phyloP scores from a whole-genome alignment of 2,329 filamentous ascomycete species.

The Alternaria sp. region DNA sequence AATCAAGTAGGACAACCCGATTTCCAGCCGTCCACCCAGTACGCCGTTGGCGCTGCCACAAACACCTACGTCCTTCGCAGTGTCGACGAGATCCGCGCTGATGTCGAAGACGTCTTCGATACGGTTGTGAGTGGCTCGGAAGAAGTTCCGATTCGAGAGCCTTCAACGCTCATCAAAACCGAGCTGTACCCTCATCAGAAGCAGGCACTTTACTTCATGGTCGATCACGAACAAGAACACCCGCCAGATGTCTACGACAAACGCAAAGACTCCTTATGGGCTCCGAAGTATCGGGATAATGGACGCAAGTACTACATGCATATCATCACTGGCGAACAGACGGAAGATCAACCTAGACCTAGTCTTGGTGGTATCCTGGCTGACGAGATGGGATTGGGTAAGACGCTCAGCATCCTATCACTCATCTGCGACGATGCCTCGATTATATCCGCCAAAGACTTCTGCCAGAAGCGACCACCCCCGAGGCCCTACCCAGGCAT shows the following conservation, averaged over 20 bases:
- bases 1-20: slow-evolving; percentile 22
- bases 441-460: slow-evolving; percentile 66
- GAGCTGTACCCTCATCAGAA: slow-evolving; percentile 84
- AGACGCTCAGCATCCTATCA: slow-evolving; percentile 78
- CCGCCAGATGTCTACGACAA: slow-evolving; percentile 67
- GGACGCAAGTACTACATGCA: slow-evolving; percentile 75
- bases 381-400: slow-evolving; percentile 60
- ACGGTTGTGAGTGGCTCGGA: slow-evolving; percentile 73
- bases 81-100: slow-evolving; percentile 83
- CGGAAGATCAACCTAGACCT: slow-evolving; percentile 41
- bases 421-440: slow-evolving; percentile 68
- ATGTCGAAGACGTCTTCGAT: slow-evolving; percentile 88
- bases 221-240: slow-evolving; percentile 72
- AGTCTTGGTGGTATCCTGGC: slow-evolving; percentile 57
- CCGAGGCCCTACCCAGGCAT: slow-evolving; percentile 3
- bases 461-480: slow-evolving; percentile 62
- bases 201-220: slow-evolving; percentile 89
- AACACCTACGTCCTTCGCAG: slow-evolving; percentile 29
- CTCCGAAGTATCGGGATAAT: slow-evolving; percentile 62
- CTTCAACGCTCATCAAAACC: slow-evolving; percentile 67
- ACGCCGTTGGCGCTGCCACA: slow-evolving; percentile 10
- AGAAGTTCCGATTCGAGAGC: slow-evolving; percentile 75
- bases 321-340: slow-evolving; percentile 73
- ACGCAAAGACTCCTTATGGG: slow-evolving; percentile 78
- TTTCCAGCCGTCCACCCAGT: slow-evolving; percentile 17